phyloP scores from a whole-genome alignment of 2,329 filamentous ascomycete species.

The Capronia epimyces region DNA sequence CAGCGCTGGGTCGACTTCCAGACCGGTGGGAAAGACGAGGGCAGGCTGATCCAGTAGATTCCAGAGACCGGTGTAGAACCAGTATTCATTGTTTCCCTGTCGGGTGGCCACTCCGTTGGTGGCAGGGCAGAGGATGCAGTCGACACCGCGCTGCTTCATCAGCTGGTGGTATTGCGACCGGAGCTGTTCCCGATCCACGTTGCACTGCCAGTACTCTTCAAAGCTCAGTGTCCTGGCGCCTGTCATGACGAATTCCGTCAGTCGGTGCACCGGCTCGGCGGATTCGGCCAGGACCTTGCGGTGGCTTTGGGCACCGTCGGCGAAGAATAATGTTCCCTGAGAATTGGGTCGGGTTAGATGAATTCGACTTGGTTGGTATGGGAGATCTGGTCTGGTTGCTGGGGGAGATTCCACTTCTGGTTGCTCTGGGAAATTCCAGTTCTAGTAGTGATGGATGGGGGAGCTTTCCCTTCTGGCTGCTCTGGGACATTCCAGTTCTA shows the following conservation, averaged over 20 bases:
- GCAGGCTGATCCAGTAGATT: neutral
- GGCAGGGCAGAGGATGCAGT: neutral
- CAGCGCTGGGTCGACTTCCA: neutral
- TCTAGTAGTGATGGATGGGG: too few relatives aligned
- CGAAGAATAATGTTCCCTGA: conserved; percentile 57
- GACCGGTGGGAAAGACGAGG: neutral
- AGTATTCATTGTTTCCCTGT: neutral
- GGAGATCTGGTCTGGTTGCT: too few relatives aligned
- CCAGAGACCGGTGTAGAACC: neutral
- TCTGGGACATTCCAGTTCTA: too few relatives aligned
- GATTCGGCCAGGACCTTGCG: neutral
- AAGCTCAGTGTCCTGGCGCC: neutral
- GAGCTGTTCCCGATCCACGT: neutral
- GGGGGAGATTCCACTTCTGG: too few relatives aligned
- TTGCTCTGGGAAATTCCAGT: too few relatives aligned
- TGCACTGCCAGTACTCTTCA: neutral
- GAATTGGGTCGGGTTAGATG: too few relatives aligned
- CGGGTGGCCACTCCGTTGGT: neutral
- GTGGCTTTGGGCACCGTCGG: conserved; percentile 63
- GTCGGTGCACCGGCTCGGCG: neutral
- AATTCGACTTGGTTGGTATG: too few relatives aligned
- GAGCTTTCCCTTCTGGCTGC: too few relatives aligned
- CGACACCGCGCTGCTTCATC: neutral
- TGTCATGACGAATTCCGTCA: neutral
- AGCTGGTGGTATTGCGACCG: neutral